phyloP scores from a whole-genome alignment of 306 rosid species.

The Macrotyloma uniflorum region DNA sequence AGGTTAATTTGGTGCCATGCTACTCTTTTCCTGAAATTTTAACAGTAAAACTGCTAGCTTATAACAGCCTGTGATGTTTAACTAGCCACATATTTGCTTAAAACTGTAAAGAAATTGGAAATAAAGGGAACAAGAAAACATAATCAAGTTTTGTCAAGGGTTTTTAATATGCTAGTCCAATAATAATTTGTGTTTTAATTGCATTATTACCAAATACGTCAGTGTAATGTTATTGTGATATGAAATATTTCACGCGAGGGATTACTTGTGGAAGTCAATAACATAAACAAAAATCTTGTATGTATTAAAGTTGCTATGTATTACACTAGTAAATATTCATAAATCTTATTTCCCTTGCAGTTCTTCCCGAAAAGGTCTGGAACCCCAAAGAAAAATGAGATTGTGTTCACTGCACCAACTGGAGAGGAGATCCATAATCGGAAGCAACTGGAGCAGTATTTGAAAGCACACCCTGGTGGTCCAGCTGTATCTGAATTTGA shows the following conservation, averaged over 20 bases:
- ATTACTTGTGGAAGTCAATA: slow-evolving; percentile 19
- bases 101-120: not conserved
- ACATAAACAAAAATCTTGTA: slow-evolving; percentile 5
- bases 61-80: slow-evolving; percentile 29
- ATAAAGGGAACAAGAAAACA: not conserved
- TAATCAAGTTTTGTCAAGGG: not conserved
- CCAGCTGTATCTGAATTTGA: slow-evolving; percentile 82
- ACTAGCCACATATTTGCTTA: slow-evolving; percentile 29
- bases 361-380: slow-evolving; percentile 81
- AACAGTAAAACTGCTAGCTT: slow-evolving; percentile 38
- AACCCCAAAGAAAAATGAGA: slow-evolving; percentile 87
- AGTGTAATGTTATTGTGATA: slow-evolving; percentile 1
- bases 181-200: not conserved
- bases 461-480: slow-evolving; percentile 90
- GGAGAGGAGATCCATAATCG: slow-evolving; percentile 83
- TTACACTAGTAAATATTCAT: slow-evolving; percentile 8
- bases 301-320: not conserved
- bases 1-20: slow-evolving; percentile 47
- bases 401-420: slow-evolving; percentile 82
- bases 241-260: slow-evolving; percentile 22
- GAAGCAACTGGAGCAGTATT: slow-evolving; percentile 84
- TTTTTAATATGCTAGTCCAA: slow-evolving; percentile 8
- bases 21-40: slow-evolving; percentile 30
- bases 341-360: slow-evolving; percentile 55
- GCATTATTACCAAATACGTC: slow-evolving; percentile 13